Evolutionary conservation across 2,329 filamentous ascomycete species (phyloP).

Genomic region (Alternaria dauci): DNA sequence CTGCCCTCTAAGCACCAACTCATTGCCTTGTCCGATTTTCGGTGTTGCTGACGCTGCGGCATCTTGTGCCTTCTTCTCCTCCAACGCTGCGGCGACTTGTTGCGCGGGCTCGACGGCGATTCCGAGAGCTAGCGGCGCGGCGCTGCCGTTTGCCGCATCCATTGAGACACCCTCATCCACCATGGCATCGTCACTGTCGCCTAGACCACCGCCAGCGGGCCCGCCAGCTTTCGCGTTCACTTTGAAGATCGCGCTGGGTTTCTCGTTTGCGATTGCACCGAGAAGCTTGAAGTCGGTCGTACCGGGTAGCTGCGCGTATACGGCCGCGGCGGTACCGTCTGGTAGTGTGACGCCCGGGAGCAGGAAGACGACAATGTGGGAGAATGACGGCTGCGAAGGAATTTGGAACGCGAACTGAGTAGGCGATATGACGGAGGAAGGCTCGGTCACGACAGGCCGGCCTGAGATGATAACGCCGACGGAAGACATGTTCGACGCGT

Average conservation of each 20-base stretch:
- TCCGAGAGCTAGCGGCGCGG: conserved; percentile 70
- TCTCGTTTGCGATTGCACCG: conserved; percentile 87
- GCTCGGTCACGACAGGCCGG: conserved; percentile 66
- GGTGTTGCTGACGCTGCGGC: conserved; percentile 35
- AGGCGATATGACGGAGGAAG: conserved; percentile 61
- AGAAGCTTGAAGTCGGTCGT: conserved; percentile 77
- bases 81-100: conserved; percentile 74
- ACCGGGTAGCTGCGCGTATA: conserved; percentile 80
- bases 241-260: conserved; percentile 92
- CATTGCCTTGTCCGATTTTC: conserved; percentile 36
- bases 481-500: conserved; percentile 52
- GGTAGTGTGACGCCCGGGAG: conserved; percentile 81
- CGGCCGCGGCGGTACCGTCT: conserved; percentile 79
- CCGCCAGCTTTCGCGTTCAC: conserved; percentile 58
- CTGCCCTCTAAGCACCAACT: conserved; percentile 49
- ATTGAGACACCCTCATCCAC: conserved; percentile 48
- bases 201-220: conserved; percentile 49
- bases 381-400: conserved; percentile 66
- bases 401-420: conserved; percentile 75
- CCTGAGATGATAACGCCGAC: conserved; percentile 70
- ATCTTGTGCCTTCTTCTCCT: conserved; percentile 62
- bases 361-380: conserved; percentile 87
- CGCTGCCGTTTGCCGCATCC: conserved; percentile 20
- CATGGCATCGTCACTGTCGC: conserved; percentile 61
- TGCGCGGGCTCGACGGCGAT: conserved; percentile 81